Percentiles rank a stretch among this genome's conserved stretches.
Evolutionary conservation across 2,329 filamentous ascomycete species (phyloP).

Genomic region (Pseudogymnoascus sp.): DNA sequence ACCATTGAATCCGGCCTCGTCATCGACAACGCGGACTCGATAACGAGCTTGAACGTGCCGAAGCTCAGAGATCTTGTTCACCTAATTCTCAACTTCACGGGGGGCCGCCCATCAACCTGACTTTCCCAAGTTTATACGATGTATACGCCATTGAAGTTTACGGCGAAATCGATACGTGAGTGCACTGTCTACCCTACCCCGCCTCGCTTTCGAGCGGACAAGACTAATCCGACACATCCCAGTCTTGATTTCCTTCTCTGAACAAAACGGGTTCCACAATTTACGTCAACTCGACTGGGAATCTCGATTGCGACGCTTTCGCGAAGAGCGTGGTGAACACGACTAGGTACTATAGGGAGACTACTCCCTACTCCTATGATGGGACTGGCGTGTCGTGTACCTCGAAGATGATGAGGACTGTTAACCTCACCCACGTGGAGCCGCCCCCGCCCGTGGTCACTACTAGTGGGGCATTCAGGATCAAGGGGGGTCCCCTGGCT

Average conservation of each 20-base stretch:
- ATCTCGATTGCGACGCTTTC: background rate
- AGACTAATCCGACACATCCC: background rate
- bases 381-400: background rate
- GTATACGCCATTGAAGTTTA: background rate
- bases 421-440: background rate
- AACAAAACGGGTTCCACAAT: background rate
- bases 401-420: background rate
- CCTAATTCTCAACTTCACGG: background rate
- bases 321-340: background rate
- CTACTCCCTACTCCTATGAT: no score
- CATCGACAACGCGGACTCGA: background rate
- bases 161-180: background rate
- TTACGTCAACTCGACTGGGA: background rate
- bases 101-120: background rate
- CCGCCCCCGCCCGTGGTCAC: background rate
- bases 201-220: background rate
- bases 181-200: background rate
- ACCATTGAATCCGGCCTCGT: background rate
- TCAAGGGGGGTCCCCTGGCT: background rate
- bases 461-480: background rate
- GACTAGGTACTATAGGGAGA: background rate
- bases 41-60: background rate
- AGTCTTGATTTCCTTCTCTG: background rate
- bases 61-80: background rate
- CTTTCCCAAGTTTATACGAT: background rate